Percentiles rank a stretch among this genome's conserved stretches.
Conservation (phyloP, 495 filamentous ascomycete species). For the Schizothecium vesticola region DNA sequence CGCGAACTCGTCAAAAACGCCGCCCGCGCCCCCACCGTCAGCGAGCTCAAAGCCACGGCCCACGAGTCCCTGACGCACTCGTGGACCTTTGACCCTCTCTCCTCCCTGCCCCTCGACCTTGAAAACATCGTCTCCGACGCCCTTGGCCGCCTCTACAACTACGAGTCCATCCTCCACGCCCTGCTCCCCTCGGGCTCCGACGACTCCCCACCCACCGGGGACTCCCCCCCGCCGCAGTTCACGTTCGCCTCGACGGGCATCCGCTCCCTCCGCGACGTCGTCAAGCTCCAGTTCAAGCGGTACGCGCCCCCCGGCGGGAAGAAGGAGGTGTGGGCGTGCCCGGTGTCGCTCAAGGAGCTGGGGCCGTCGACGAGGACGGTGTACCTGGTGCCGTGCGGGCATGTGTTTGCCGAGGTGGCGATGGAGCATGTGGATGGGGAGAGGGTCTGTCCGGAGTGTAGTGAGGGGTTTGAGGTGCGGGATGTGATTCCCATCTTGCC, state of each 20-base stretch:
- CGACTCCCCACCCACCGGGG: conserved; percentile 17
- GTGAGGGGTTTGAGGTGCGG: conserved; percentile 63
- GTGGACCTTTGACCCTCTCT: conserved; percentile 84
- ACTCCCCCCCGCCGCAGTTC: conserved; percentile 44
- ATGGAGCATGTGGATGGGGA: conserved; percentile 65
- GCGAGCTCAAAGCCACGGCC: conserved; percentile 82
- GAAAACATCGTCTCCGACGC: conserved; percentile 79
- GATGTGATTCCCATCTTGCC: conserved; percentile 82
- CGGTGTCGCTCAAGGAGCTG: conserved; percentile 79
- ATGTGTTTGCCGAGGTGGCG: conserved; percentile 83
- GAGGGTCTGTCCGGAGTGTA: conserved; percentile 57
- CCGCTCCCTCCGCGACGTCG: conserved; percentile 77
- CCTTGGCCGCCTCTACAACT: conserved; percentile 85
- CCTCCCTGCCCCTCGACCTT: conserved; percentile 62
- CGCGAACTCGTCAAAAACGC: conserved; percentile 92
- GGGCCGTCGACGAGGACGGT: conserved; percentile 75
- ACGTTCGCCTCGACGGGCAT: conserved; percentile 61
- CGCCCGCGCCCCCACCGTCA: conserved; percentile 72
- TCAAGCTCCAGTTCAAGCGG: conserved; percentile 75
- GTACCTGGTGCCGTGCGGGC: conserved; percentile 91
- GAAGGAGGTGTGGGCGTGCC: conserved; percentile 67
- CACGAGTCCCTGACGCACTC: conserved; percentile 75
- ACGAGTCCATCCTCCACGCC: conserved; percentile 80
- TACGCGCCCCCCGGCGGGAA: conserved; percentile 39
- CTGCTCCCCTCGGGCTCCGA: conserved; percentile 57